phyloP scores from a whole-genome alignment of 306 rosid genomes.

The Canavalia gladiata region DNA sequence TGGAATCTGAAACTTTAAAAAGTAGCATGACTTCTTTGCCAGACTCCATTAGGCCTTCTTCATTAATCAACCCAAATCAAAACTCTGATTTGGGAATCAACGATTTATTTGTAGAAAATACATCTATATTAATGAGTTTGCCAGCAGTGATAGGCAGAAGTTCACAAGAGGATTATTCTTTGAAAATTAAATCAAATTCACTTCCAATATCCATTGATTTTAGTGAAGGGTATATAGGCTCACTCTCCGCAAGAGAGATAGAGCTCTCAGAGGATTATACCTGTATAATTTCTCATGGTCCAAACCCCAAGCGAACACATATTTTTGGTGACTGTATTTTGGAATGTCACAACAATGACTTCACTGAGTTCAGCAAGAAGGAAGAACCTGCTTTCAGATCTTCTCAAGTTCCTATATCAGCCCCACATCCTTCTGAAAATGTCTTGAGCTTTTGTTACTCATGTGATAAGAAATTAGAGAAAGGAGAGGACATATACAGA shows the following conservation, averaged over 20 bases:
- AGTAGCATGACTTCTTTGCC: constrained; percentile 51
- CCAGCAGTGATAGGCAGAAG: constrained; percentile 42
- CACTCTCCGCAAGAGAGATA: constrained; percentile 78
- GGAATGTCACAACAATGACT: constrained; percentile 74
- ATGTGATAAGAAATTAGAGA: constrained; percentile 66
- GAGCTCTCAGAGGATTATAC: constrained; percentile 96
- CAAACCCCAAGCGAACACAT: constrained; percentile 82
- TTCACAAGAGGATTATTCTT: constrained; percentile 50
- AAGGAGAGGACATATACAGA: constrained; percentile 57
- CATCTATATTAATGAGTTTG: constrained; percentile 44
- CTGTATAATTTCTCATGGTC: constrained; percentile 94
- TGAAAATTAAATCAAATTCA: constrained; percentile 61
- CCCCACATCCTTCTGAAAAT: constrained; percentile 39
- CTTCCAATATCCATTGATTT: constrained; percentile 71
- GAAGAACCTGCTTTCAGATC: constrained; percentile 58
- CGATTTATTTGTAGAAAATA: constrained; percentile 48
- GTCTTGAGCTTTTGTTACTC: constrained; percentile 58
- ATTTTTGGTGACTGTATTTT: constrained; percentile 92
- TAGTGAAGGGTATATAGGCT: constrained; percentile 57
- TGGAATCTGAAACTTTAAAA: constrained; percentile 52
- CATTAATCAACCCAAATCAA: constrained; percentile 44
- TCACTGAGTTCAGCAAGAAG: constrained; percentile 54
- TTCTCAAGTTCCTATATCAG: constrained; percentile 49
- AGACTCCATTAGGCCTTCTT: constrained; percentile 54
- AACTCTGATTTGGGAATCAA: constrained; percentile 44